A percentile compares a stretch with the other conserved stretches of the same genome.
Evolutionary conservation across 2,329 filamentous ascomycete genomes (phyloP).

Genomic region (Fusarium haematococcum): DNA sequence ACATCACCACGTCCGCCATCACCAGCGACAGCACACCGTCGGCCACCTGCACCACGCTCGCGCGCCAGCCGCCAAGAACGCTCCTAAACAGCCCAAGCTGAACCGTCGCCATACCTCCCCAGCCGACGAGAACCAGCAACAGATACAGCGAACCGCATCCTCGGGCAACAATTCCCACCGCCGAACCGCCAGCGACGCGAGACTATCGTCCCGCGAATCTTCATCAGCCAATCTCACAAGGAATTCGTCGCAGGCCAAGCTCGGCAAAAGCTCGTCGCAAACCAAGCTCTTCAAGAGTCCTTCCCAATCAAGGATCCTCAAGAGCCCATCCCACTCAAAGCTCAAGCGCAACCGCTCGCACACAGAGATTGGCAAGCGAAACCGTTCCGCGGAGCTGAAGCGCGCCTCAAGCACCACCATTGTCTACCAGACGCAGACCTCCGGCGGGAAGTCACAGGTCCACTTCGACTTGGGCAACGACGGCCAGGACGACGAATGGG

Average conservation of each 20-base stretch:
- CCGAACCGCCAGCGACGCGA: conserved; percentile 63
- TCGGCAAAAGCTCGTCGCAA: conserved; percentile 67
- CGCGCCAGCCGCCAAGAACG: conserved; percentile 63
- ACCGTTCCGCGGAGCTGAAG: conserved; percentile 67
- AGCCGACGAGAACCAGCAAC: conserved; percentile 43
- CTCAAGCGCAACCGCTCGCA: conserved; percentile 49
- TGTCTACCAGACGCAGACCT: conserved; percentile 57
- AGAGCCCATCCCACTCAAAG: conserved; percentile 64
- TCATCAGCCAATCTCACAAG: conserved; percentile 62
- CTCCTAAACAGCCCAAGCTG: conserved; percentile 60
- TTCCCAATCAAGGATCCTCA: conserved; percentile 51
- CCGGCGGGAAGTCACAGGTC: conserved; percentile 63
- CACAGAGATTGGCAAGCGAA: conserved; percentile 60
- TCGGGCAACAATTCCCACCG: conserved; percentile 54
- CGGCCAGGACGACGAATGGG: conserved; percentile 70
- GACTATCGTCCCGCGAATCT: conserved; percentile 57
- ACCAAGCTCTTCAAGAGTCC: conserved; percentile 64
- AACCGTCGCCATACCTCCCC: conserved; percentile 59
- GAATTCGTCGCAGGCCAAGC: conserved; percentile 65
- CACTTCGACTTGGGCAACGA: conserved; percentile 72
- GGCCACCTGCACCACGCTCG: conserved; percentile 62
- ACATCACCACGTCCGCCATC: conserved; percentile 48
- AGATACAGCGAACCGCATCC: conserved; percentile 43
- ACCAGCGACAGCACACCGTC: conserved; percentile 51
- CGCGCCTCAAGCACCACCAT: conserved; percentile 64